A percentile compares a stretch with the other conserved stretches of the same genome.
Conservation (phyloP, 352 stramenopile species). For the Globisporangium camurandrum region DNA sequence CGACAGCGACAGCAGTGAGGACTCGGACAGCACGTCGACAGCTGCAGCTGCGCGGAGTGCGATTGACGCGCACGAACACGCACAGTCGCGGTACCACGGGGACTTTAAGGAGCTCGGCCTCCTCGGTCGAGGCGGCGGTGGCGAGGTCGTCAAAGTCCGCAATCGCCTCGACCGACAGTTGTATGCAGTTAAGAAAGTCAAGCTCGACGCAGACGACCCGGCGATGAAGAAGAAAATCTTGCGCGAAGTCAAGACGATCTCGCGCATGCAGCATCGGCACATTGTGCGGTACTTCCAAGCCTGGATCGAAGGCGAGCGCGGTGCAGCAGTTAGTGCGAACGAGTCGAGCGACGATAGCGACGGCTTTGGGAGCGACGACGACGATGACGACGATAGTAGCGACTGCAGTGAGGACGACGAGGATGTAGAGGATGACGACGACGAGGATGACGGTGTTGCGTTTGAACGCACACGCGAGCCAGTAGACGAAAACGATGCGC, state of each 20-base stretch:
- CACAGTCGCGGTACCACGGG: constrained; percentile 71
- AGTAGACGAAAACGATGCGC: constrained; percentile 29
- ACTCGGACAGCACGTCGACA: constrained; percentile 9
- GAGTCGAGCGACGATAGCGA: constrained; percentile 29
- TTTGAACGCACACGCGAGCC: constrained; percentile 12
- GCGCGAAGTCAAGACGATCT: constrained; percentile 95
- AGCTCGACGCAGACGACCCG: constrained; percentile 76
- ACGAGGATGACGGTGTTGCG: constrained; percentile 30
- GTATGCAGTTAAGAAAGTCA: constrained; percentile 85
- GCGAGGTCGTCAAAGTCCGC: constrained; percentile 78
- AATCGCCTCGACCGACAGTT: constrained; percentile 79
- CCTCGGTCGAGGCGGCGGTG: constrained; percentile 72
- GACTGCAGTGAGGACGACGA: constrained; percentile 18
- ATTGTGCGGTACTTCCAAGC: constrained; percentile 94
- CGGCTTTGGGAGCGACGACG: constrained; percentile 19
- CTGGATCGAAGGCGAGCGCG: constrained; percentile 78
- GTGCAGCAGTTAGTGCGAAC: constrained; percentile 40
- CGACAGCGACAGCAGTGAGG: not conserved
- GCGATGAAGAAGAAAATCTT: constrained; percentile 94
- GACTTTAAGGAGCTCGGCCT: constrained; percentile 84
- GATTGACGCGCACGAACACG: constrained; percentile 31
- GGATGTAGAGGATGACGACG: constrained; percentile 20
- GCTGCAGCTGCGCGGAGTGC: not conserved
- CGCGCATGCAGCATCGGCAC: constrained; percentile 93
- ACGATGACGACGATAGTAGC: constrained; percentile 21